phyloP scores from a whole-genome alignment of 306 rosid species.

The Luffa aegyptiaca region DNA sequence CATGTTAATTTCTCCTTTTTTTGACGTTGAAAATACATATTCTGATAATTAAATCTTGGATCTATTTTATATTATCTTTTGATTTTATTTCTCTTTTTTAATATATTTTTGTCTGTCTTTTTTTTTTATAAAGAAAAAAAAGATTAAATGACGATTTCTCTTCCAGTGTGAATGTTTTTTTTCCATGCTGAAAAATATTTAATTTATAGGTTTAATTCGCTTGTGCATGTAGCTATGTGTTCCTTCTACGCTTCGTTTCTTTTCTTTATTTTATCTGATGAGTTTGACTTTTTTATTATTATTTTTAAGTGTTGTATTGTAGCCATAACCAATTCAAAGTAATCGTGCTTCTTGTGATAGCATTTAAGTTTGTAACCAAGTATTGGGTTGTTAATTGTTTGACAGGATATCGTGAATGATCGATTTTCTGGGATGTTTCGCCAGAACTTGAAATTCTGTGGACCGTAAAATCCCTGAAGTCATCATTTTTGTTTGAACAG shows the following conservation, averaged over 20 bases:
- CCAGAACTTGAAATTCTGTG: slow-evolving; percentile 4
- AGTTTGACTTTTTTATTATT: neutral
- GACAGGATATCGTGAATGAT: neutral
- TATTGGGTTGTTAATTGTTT: neutral
- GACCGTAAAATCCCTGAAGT: neutral
- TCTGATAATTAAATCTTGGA: neutral
- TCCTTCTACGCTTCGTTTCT: neutral
- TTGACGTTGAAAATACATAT: neutral
- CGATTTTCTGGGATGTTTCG: neutral
- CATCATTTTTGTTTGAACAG: neutral
- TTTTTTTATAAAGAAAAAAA: neutral
- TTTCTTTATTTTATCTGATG: slow-evolving; percentile 4
- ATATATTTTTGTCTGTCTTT: neutral
- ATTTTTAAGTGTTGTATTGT: neutral
- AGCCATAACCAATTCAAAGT: slow-evolving; percentile 9
- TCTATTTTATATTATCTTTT: neutral
- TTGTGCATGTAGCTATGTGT: neutral
- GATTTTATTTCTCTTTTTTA: neutral
- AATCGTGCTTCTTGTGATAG: slow-evolving; percentile 5
- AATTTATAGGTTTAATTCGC: neutral
- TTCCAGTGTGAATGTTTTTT: neutral
- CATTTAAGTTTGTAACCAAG: neutral
- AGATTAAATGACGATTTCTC: neutral
- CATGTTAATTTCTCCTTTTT: neutral
- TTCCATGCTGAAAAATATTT: neutral